Evolutionary conservation across 2,329 filamentous ascomycete species (phyloP).

Genomic region (Aspergillus aculeatus): DNA sequence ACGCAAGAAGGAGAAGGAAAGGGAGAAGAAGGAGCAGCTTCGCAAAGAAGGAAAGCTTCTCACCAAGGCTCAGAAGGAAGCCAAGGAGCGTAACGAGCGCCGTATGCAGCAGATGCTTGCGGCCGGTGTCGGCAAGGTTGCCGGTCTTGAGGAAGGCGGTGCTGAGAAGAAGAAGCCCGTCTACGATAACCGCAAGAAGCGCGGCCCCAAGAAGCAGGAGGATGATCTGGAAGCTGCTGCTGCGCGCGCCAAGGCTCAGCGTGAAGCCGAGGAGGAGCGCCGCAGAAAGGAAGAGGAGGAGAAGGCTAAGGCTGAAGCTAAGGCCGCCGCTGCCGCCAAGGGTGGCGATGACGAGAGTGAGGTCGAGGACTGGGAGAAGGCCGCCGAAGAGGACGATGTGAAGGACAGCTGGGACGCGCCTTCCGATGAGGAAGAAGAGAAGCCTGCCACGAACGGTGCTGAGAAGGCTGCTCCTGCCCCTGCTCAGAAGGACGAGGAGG

Average conservation of each 20-base stretch:
- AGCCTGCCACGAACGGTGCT: slow-evolving; percentile 30
- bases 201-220: slow-evolving; percentile 62
- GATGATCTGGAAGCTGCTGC: slow-evolving; percentile 54
- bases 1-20: slow-evolving; percentile 50
- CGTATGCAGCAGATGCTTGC: slow-evolving; percentile 52
- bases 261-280: slow-evolving; percentile 55
- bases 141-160: slow-evolving; percentile 45
- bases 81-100: slow-evolving; percentile 47
- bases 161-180: slow-evolving; percentile 73
- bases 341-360: slow-evolving; percentile 54
- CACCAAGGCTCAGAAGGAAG: slow-evolving; percentile 50
- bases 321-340: slow-evolving; percentile 59
- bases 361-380: slow-evolving; percentile 80
- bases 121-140: slow-evolving; percentile 46
- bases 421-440: slow-evolving; percentile 60
- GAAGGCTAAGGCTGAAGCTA: slow-evolving; percentile 74
- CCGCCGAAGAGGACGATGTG: slow-evolving; percentile 71
- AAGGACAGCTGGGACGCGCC: slow-evolving; percentile 93
- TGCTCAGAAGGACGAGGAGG: slow-evolving; percentile 18
- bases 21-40: slow-evolving; percentile 52
- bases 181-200: slow-evolving; percentile 75
- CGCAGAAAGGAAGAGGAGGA: slow-evolving; percentile 67
- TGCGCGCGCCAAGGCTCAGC: slow-evolving; percentile 46
- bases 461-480: slow-evolving; percentile 17
- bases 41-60: slow-evolving; percentile 50